Evolutionary conservation across 2,329 filamentous ascomycete species (phyloP).

Genomic region (Bretziella fagacearum): DNA sequence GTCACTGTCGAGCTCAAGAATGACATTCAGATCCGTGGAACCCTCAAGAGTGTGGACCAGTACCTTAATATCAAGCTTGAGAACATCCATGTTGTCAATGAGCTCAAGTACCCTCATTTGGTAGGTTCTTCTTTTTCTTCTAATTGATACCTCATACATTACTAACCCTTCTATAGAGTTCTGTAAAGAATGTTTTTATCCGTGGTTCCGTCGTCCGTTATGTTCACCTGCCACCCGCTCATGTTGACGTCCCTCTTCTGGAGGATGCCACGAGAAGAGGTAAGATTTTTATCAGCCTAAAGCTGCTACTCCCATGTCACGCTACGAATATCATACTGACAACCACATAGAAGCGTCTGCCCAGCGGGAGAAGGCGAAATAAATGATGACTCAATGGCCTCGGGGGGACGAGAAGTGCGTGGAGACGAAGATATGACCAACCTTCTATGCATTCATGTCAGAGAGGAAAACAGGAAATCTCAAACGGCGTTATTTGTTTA

Average conservation of each 20-base stretch:
- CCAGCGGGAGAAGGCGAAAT: conserved; percentile 40
- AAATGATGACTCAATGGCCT: conserved; percentile 16
- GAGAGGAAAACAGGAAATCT: not conserved
- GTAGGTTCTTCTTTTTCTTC: conserved; percentile 27
- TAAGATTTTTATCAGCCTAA: conserved; percentile 23
- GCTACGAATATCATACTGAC: no score
- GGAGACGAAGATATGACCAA: conserved; percentile 8
- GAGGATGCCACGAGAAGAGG: conserved; percentile 86
- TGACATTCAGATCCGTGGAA: conserved; percentile 91
- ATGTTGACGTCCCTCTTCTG: conserved; percentile 70
- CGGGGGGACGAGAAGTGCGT: not conserved
- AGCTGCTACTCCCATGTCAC: not conserved
- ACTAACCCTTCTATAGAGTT: conserved; percentile 29
- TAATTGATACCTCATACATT: not conserved
- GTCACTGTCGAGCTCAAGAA: conserved; percentile 99
- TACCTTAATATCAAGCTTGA: conserved; percentile 99
- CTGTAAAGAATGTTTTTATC: conserved; percentile 93
- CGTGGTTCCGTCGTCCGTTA: conserved; percentile 85
- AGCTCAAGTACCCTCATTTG: conserved; percentile 87
- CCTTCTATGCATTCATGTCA: conserved; percentile 5
- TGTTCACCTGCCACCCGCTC: conserved; percentile 66
- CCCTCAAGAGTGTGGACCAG: conserved; percentile 92
- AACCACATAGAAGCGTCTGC: conserved; percentile 34
- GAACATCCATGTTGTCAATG: conserved; percentile 81
- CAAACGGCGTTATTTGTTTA: conserved; percentile 2